Base-by-base conservation (phyloP, 352 stramenopile genomes). In the Phytophthora multivora region DNA sequence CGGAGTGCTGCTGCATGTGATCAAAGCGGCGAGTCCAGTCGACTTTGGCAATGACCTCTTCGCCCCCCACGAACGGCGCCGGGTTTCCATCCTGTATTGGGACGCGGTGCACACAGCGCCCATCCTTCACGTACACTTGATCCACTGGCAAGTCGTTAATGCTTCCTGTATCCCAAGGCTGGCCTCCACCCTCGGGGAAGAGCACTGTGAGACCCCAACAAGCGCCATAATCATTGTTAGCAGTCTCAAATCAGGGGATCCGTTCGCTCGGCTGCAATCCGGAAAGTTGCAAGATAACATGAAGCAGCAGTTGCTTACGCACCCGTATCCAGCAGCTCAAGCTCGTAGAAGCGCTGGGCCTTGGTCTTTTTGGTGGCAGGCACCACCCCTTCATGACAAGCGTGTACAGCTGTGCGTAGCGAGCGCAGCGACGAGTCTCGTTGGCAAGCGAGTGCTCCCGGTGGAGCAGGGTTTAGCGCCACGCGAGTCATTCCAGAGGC, bases 1-100 rank as follows among this genome's bases (percentile, higher is more conserved):
- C 88, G 51, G 90, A 96, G 75, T 97, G 90, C 66, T 96, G 88
- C 63, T 91, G 84, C 87, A 96, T 96, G 70, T 96, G 87, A 54
- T 96, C 89, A 28, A 89, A 85, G 51, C 89, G 80, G 11, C 89
- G 81, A 31, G 53, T 58, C 88, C 88, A 96, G 63, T 96, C 77
- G 18, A 97, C 77, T 0, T 8, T 63, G 28, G 81, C 77, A 26
- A 74, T 47, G 13, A 96, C 82, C 16, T 75, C 61, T 25, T 88
- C 69, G 3, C 75, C 84, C 15, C 75, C 62, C 23, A 64, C 38
- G 19, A 93, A 80, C 13, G 73, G 45, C 3, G 59, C 68, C 36
- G 66, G 45, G 4, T 36, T 62, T 35, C 40, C 52, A n/a, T 67
- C 51, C 19, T 49, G 50, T 5, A 68, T 45, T 19, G 66, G 25